Conservation (phyloP, 257 asterid species). For the Nicotiana attenuata region DNA sequence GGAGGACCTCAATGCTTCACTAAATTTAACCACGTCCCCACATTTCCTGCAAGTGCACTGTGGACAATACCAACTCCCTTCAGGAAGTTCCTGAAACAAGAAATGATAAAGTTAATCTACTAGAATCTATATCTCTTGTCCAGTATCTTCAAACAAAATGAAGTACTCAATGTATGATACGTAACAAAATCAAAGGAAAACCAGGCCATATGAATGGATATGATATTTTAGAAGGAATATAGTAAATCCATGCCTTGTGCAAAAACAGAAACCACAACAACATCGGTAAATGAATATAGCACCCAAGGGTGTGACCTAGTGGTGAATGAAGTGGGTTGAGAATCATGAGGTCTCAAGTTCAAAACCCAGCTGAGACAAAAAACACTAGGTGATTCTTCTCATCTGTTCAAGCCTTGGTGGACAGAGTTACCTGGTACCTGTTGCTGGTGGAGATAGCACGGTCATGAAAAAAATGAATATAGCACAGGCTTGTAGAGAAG, state of each 20-base stretch:
- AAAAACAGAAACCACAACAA: constrained; percentile 1
- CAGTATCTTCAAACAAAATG: background rate
- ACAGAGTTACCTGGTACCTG: too few relatives aligned
- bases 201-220: background rate
- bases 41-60: constrained; percentile 91
- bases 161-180: background rate
- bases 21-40: constrained; percentile 53
- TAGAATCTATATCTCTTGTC: constrained; percentile 1
- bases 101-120: constrained; percentile 10
- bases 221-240: background rate
- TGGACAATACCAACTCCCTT: constrained; percentile 98
- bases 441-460: too few relatives aligned
- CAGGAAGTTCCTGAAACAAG: constrained; percentile 76
- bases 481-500: background rate
- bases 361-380: too few relatives aligned
- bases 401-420: too few relatives aligned
- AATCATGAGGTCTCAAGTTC: too few relatives aligned
- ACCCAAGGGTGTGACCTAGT: background rate
- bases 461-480: background rate
- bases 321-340: too few relatives aligned
- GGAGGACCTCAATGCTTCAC: constrained; percentile 40
- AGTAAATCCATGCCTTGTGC: background rate
- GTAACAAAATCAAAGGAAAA: background rate
- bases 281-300: background rate
- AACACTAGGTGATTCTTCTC: too few relatives aligned